A percentile compares a stretch with the other conserved stretches of the same genome.
Conservation (phyloP, 179 eudicot species). For the Silene noctiflora region DNA sequence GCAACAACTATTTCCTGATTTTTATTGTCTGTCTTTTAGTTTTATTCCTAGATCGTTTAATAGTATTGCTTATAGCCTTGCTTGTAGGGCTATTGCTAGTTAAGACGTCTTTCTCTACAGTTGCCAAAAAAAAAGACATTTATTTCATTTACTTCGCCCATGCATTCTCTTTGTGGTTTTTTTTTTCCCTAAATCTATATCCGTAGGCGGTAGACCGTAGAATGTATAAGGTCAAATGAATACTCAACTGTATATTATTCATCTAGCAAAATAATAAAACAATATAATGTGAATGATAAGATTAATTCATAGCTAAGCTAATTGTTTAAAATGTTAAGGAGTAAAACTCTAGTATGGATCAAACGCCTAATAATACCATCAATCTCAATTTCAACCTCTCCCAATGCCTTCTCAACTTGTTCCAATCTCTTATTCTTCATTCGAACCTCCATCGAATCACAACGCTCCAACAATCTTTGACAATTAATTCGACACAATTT, state of each 20-base stretch:
- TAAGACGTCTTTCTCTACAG: no score
- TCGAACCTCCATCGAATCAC: conserved; percentile 38
- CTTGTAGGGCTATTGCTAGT: no score
- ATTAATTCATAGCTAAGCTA: conserved; percentile 5
- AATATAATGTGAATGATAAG: neutral
- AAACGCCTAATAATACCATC: conserved; percentile 59
- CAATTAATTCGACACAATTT: conserved; percentile 43
- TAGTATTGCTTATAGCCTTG: no score
- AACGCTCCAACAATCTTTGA: conserved; percentile 37
- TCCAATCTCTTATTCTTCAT: conserved; percentile 43
- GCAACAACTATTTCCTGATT: no score
- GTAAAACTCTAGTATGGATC: conserved; percentile 69
- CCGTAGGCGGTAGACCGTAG: no score
- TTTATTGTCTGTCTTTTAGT: no score
- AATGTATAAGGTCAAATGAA: no score
- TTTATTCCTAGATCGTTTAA: no score
- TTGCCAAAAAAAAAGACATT: no score
- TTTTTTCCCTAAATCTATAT: no score
- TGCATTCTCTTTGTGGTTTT: no score
- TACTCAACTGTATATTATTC: neutral
- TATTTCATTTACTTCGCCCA: no score
- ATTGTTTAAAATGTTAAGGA: conserved; percentile 57
- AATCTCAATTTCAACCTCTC: conserved; percentile 52
- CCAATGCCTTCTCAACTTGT: conserved; percentile 45
- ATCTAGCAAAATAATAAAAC: neutral